Conservation (phyloP, 1,284 basidiomycete genomes). For the Leccinum griseonigrum region DNA sequence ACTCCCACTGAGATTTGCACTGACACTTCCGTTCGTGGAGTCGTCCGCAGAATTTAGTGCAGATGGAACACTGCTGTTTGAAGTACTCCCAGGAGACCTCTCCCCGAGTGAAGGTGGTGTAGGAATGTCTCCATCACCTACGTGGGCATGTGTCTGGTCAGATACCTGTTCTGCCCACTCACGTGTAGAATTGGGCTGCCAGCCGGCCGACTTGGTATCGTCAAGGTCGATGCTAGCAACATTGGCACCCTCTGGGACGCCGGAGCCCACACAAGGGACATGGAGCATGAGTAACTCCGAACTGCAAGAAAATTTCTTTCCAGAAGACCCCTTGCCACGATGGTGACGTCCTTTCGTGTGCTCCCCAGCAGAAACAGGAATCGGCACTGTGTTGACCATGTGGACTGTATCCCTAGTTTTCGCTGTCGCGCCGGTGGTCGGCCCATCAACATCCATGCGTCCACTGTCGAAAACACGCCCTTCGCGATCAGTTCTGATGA, state of each 20-base stretch:
- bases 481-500: constrained; percentile 1
- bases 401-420: constrained; percentile 1
- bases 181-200: constrained; percentile 32
- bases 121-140: constrained; percentile 4
- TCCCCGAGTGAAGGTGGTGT: constrained; percentile 10
- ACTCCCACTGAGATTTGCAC: constrained; percentile 12
- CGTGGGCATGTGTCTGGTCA: constrained; percentile 20
- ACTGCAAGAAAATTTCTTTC: constrained; percentile 13
- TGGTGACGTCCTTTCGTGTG: constrained; percentile 16
- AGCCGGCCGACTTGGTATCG: constrained; percentile 40
- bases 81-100: constrained; percentile 24
- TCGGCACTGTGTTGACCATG: constrained; percentile 26
- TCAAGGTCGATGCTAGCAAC: constrained; percentile 32
- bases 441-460: constrained; percentile 31
- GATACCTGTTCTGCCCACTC: constrained; percentile 32
- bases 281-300: constrained; percentile 31
- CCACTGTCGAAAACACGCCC: constrained; percentile 6
- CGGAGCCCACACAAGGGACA: constrained; percentile 27
- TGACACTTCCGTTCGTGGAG: constrained; percentile 16
- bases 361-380: constrained; percentile 31
- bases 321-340: constrained; percentile 1
- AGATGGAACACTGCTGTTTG: constrained; percentile 27
- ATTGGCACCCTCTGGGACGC: constrained; percentile 6
- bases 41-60: constrained; percentile 28
- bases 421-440: neutral